Evolutionary conservation across 106 monocot species (phyloP).

Genomic region (Phalaenopsis aphrodite): DNA sequence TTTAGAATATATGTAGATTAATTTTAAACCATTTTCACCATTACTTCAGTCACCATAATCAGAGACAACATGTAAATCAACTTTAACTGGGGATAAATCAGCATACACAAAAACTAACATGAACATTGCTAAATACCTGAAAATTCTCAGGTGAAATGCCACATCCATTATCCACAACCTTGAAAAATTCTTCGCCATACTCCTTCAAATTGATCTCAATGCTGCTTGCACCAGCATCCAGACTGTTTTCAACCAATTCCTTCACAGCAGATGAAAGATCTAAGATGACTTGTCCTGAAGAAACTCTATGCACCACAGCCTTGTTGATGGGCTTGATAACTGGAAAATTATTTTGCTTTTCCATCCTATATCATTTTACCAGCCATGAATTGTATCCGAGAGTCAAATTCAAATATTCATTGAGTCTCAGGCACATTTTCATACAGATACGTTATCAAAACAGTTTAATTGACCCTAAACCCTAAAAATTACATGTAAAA

Average conservation of each 20-base stretch:
- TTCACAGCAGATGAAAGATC: conserved; percentile 93
- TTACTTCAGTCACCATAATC: not conserved
- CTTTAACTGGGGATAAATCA: not conserved
- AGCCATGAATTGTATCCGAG: not conserved
- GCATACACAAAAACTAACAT: not conserved
- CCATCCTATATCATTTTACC: conserved; percentile 26
- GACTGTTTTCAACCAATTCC: conserved; percentile 92
- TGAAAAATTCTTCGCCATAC: conserved; percentile 73
- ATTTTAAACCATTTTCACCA: not conserved
- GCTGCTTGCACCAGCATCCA: conserved; percentile 82
- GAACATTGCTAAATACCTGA: conserved; percentile 42
- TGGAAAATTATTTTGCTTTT: conserved; percentile 23
- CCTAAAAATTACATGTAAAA: not conserved
- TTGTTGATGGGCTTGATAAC: conserved; percentile 72
- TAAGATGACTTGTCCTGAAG: conserved; percentile 97
- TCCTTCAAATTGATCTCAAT: conserved; percentile 82
- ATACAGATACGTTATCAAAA: not conserved
- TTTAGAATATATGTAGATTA: not conserved
- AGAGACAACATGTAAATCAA: not conserved
- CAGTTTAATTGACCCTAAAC: not conserved
- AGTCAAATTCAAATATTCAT: not conserved
- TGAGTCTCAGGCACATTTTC: not conserved
- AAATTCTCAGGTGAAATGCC: conserved; percentile 86
- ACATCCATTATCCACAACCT: conserved; percentile 88
- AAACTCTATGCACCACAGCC: conserved; percentile 70